These are phyloP conservation scores for Colletotrichum eremochloae DNA, from an alignment of 2,329 filamentous ascomycete species.

Conservation along the genomic window DNA sequence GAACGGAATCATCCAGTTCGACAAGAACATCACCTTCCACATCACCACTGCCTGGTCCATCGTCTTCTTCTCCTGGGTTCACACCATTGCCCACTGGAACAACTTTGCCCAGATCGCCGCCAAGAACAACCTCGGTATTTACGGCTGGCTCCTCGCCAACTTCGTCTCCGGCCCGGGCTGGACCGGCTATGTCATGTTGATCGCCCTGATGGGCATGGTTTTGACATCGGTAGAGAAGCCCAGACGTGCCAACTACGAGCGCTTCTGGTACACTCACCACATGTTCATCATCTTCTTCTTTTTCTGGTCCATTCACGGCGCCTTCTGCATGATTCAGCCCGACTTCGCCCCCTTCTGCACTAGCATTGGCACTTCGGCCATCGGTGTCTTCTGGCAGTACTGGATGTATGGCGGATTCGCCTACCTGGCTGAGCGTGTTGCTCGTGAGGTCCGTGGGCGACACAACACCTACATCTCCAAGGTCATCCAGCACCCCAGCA, in stretches of 20 bases:
- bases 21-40: conserved; percentile 92
- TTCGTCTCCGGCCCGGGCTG: conserved; percentile 85
- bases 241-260: conserved; percentile 85
- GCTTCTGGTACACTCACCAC: conserved; percentile 93
- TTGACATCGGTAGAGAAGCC: conserved; percentile 83
- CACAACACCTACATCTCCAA: conserved; percentile 91
- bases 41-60: conserved; percentile 89
- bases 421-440: conserved; percentile 83
- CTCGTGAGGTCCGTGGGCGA: conserved; percentile 81
- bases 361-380: conserved; percentile 72
- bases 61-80: conserved; percentile 88
- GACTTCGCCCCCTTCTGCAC: conserved; percentile 84
- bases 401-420: conserved; percentile 88
- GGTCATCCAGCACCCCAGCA: conserved; percentile 89
- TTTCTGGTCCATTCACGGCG: conserved; percentile 91
- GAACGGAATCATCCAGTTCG: conserved; percentile 89
- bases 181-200: conserved; percentile 88
- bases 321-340: conserved; percentile 91
- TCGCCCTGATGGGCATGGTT: conserved; percentile 83
- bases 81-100: conserved; percentile 89
- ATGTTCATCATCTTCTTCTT: conserved; percentile 90
- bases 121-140: conserved; percentile 82
- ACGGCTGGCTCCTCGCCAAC: conserved; percentile 83
- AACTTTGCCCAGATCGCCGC: conserved; percentile 84
- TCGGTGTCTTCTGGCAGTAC: conserved; percentile 90